Evolutionary conservation across 768 basidiomycete genomes (phyloP).

Genomic region (Hydnomerulius pinastri): DNA sequence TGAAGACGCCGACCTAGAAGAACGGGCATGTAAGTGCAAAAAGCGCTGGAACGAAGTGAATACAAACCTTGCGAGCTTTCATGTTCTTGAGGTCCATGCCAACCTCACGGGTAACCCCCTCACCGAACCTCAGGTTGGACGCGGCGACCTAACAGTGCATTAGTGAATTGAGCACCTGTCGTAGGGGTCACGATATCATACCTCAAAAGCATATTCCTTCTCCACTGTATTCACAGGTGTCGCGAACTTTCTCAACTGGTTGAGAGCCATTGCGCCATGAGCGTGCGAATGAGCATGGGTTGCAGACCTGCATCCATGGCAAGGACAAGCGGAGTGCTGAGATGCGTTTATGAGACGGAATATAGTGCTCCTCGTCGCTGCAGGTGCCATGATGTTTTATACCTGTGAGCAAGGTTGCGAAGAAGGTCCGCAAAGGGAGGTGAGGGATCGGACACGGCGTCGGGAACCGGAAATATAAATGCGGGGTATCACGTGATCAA

Average conservation of each 20-base stretch:
- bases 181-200: slow-evolving; percentile 22
- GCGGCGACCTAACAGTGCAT: slow-evolving; percentile 65
- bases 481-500: slow-evolving; percentile 11
- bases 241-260: slow-evolving; percentile 71
- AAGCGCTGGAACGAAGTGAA: slow-evolving; percentile 1
- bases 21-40: slow-evolving; percentile 6
- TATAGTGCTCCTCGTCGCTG: slow-evolving; percentile 61
- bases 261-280: slow-evolving; percentile 41
- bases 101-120: slow-evolving; percentile 87
- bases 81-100: slow-evolving; percentile 95
- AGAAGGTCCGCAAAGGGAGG: slow-evolving; percentile 3
- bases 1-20: slow-evolving; percentile 90
- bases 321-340: slow-evolving; percentile 76
- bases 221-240: slow-evolving; percentile 71
- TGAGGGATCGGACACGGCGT: slow-evolving; percentile 23
- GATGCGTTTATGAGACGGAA: slow-evolving; percentile 74
- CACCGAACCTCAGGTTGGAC: slow-evolving; percentile 85
- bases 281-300: slow-evolving; percentile 42
- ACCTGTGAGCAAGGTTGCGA: background rate
- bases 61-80: slow-evolving; percentile 76
- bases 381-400: slow-evolving; percentile 34
- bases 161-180: background rate
- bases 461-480: slow-evolving; percentile 6
- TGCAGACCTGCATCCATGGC: slow-evolving; percentile 63
- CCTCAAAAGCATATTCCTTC: slow-evolving; percentile 95